Evolutionary conservation across 2,329 filamentous ascomycete species (phyloP), one percentile per base, ranked within the genome.

Genomic region (Trichophyton equinum): DNA sequence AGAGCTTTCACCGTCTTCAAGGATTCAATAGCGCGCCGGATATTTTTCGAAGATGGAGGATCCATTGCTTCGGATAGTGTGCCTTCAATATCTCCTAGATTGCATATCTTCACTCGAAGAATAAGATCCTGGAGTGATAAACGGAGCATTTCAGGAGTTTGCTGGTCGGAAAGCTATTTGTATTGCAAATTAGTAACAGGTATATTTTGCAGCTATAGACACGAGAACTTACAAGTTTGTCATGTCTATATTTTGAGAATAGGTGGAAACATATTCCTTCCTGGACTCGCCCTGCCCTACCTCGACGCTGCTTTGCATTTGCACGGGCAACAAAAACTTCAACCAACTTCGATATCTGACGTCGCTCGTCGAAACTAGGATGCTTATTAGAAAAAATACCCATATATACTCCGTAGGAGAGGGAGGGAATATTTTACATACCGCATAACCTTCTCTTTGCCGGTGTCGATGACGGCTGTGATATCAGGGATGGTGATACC

Each of bases 61-160:
- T 99, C 94, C 15, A 99, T 79, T 2, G 94, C 94, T 72, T 91
- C 85, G 22, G 87, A 83, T 8, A 99, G 79, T 0, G 91, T 96
- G 67, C 92, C 84, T 71, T 97, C 92, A 60, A 97, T 95, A 46
- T 89, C 87, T 9, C 94, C 94, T 49, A 99, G 82, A 69, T 95
- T 95, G 78, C 92, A 99, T 53, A 96, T 96, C 75, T 99, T 99
- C 65, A 97, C 91, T 7, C 94, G 85, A 71, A 99, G 91, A 4
- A 95, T 91, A 9, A 99, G 79, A 69, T 99, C 94, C 73, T 99
- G 94, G 9, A 99, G 78, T 0, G 94, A 96, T 3, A 99, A 78
- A 0, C 94, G 87, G 46, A 99, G 83, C 85, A 99, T 95, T 73
- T 99, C 94, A 0, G 94, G 95, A 0, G 90, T 96, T 75, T 97